Conservation (phyloP, 129 eudicot genomes). For the Kitagawia praeruptora region DNA sequence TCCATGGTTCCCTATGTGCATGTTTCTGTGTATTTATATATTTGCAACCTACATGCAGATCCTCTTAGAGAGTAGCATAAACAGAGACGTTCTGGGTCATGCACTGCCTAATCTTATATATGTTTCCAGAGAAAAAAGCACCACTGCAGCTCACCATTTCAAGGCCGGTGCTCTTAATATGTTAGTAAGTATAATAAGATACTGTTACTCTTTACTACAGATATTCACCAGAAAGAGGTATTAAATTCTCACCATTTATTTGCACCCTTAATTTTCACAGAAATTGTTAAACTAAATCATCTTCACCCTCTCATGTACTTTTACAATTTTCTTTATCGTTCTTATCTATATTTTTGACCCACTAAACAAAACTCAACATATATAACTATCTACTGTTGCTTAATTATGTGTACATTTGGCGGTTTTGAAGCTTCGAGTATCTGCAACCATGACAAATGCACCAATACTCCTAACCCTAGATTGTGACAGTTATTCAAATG, state of each 20-base stretch:
- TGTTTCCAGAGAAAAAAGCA: slow-evolving; percentile 39
- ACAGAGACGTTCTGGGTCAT: slow-evolving; percentile 21
- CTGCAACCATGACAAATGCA: slow-evolving; percentile 57
- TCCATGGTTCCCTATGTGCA: neutral
- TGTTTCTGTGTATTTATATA: neutral
- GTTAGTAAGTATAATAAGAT: slow-evolving; percentile 23
- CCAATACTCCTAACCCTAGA: slow-evolving; percentile 47
- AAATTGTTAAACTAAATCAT: too few species aligned
- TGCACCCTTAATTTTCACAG: too few species aligned
- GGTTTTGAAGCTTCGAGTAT: slow-evolving; percentile 57
- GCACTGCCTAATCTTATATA: slow-evolving; percentile 40
- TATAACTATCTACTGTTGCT: neutral
- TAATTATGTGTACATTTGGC: neutral
- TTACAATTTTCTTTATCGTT: too few species aligned
- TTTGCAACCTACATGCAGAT: slow-evolving; percentile 20
- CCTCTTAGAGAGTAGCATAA: slow-evolving; percentile 18
- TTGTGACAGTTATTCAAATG: slow-evolving; percentile 72
- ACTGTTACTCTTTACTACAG: neutral
- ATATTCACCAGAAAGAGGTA: neutral
- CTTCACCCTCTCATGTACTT: too few species aligned
- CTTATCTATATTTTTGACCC: neutral
- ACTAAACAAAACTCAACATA: neutral
- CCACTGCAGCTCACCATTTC: slow-evolving; percentile 26
- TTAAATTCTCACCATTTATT: neutral
- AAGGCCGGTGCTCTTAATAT: slow-evolving; percentile 57